These are phyloP conservation scores for Saccharomyces mikatae DNA, from an alignment of 805 yeast genomes.

Conservation along the genomic window DNA sequence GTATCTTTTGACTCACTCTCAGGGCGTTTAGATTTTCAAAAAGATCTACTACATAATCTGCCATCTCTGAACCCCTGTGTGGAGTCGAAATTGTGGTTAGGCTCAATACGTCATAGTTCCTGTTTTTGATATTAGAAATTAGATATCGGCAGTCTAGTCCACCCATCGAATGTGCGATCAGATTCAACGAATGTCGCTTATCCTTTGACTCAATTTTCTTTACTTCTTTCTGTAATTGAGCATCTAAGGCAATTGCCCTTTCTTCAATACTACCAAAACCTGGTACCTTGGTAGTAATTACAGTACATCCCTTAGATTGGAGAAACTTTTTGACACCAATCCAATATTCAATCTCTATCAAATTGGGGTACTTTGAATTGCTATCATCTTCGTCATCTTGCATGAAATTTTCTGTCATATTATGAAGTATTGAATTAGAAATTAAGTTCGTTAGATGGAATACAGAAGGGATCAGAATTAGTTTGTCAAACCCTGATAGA, in stretches of 20 bases:
- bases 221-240: slow-evolving; percentile 36
- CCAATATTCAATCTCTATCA: slow-evolving; percentile 61
- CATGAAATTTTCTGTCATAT: slow-evolving; percentile 17
- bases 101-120: slow-evolving; percentile 53
- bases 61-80: slow-evolving; percentile 78
- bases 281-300: slow-evolving; percentile 69
- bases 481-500: slow-evolving; percentile 67
- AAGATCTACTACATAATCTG: slow-evolving; percentile 51
- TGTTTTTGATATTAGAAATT: slow-evolving; percentile 45
- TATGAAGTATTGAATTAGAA: slow-evolving; percentile 9
- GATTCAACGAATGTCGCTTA: slow-evolving; percentile 48
- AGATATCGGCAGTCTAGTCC: slow-evolving; percentile 79
- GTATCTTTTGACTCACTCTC: slow-evolving; percentile 14
- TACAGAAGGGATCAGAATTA: slow-evolving; percentile 38
- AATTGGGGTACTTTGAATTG: slow-evolving; percentile 8
- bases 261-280: slow-evolving; percentile 70
- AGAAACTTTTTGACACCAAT: slow-evolving; percentile 63
- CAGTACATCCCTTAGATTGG: slow-evolving; percentile 54
- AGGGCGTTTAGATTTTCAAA: slow-evolving; percentile 20
- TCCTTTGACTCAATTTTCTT: slow-evolving; percentile 16
- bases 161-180: slow-evolving; percentile 91
- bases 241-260: slow-evolving; percentile 52
- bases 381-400: slow-evolving; percentile 7
- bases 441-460: slow-evolving; percentile 24
- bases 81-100: slow-evolving; percentile 85